Evolutionary conservation across 2,329 filamentous ascomycete genomes (phyloP), one percentile per base, ranked within the genome.

Genomic region (Ophiostoma quercus): DNA sequence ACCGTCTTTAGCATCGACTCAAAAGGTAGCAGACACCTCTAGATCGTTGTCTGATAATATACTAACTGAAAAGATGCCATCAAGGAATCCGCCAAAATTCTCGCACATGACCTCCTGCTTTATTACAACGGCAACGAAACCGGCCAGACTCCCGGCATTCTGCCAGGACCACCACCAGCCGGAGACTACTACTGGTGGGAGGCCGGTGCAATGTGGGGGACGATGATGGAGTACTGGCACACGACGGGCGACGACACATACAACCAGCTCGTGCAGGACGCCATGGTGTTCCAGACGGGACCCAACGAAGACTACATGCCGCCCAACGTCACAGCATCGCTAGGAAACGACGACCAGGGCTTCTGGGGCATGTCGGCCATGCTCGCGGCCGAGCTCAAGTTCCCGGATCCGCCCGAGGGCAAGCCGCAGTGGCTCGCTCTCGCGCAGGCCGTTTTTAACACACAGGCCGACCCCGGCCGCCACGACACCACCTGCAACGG

Each of bases 301-400:
- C 77, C 79, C 0, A 79, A 83, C 60, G 73, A 78, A 51, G 79
- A 86, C 74, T 87, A 82, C 76, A 81, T 84, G 80, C 84, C 84
- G 0, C 70, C 73, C 1, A 84, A 84, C 73, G 77, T 79, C 69
- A 80, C 82, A 1, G 77, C 77, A 3, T 76, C 75, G 2, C 74
- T 82, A 54, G 84, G 84, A 69, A 88, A 88, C 74, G 86, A 88
- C 73, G 86, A 88, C 72, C 85, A 88, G 77, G 82, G 81, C 6
- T 84, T 85, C 76, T 88, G 86, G 86, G 84, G 80, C 57, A 80
- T 86, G 73, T 80, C 83, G 5, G 84, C 84, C 11, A 83, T 88
- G 79, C 81, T 80, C 2, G 86, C 85, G 1, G 84, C 84, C 29
- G 86, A 88, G 75, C 77, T 80, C 68, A 80, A 81, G 51, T 85